Percentiles rank a stretch among this genome's conserved stretches.
These are phyloP conservation scores for Capillidium heterosporum DNA, from an alignment of 371 early-diverging fungal species.

Conservation along the genomic window DNA sequence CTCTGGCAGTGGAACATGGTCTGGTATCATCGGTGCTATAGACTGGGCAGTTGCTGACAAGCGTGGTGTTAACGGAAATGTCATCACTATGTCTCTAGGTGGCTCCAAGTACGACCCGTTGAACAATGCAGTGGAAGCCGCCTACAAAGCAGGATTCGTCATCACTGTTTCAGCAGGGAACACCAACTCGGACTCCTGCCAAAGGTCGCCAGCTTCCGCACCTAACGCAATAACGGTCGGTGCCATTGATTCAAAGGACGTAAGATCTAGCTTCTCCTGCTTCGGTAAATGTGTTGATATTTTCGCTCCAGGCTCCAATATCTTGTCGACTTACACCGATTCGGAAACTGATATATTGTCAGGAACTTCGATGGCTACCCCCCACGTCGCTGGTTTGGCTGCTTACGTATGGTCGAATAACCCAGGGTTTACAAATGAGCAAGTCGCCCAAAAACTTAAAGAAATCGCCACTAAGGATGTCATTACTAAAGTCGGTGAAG, in stretches of 20 bases:
- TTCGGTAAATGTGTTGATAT: slow-evolving; percentile 53
- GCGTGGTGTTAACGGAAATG: slow-evolving; percentile 10
- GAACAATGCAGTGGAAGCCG: slow-evolving; percentile 17
- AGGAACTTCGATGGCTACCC: slow-evolving; percentile 66
- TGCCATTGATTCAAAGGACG: slow-evolving; percentile 27
- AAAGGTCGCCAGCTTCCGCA: slow-evolving; percentile 40
- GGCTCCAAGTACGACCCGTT: slow-evolving; percentile 8
- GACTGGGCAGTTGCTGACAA: slow-evolving; percentile 34
- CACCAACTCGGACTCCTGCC: slow-evolving; percentile 34
- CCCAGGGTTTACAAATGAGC: background rate
- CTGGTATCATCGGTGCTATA: slow-evolving; percentile 47
- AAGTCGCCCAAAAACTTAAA: background rate
- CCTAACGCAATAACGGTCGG: slow-evolving; percentile 45
- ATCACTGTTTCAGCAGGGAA: slow-evolving; percentile 44
- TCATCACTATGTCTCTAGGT: slow-evolving; percentile 40
- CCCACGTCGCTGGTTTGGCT: slow-evolving; percentile 64
- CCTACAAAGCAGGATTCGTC: slow-evolving; percentile 2
- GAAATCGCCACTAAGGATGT: background rate
- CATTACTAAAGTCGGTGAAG: background rate
- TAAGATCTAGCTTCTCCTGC: slow-evolving; percentile 26
- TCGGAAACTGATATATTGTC: slow-evolving; percentile 21
- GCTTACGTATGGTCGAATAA: slow-evolving; percentile 18
- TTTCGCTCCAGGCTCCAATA: slow-evolving; percentile 26
- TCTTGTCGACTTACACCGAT: slow-evolving; percentile 19
- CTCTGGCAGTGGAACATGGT: slow-evolving; percentile 39